Percentiles rank a stretch among this genome's conserved stretches.
These are phyloP conservation scores for Peziza echinospora DNA, from an alignment of 495 filamentous ascomycete species.

Conservation along the genomic window DNA sequence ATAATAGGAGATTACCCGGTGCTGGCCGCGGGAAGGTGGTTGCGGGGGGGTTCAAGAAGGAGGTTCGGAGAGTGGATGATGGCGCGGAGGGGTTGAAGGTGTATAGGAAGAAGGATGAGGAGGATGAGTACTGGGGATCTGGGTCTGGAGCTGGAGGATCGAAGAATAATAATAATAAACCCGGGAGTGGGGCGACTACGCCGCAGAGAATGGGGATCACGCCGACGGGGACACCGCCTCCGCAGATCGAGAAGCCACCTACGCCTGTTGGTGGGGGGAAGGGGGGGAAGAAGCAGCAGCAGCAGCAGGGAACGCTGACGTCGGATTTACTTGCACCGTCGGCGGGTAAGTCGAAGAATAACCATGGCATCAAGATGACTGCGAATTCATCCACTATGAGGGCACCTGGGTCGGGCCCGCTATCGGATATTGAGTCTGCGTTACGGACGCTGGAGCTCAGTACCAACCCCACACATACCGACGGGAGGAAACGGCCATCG, in stretches of 20 bases:
- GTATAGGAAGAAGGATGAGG: slow-evolving; percentile 15
- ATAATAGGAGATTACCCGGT: no score
- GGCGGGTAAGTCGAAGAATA: slow-evolving; percentile 25
- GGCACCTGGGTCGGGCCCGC: slow-evolving; percentile 35
- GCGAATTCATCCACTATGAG: slow-evolving; percentile 61
- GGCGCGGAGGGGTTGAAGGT: slow-evolving; percentile 12
- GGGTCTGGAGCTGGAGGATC: not conserved
- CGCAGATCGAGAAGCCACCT: slow-evolving; percentile 7
- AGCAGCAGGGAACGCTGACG: slow-evolving; percentile 48
- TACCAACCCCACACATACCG: slow-evolving; percentile 52
- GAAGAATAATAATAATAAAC: not conserved
- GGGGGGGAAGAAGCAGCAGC: slow-evolving; percentile 38
- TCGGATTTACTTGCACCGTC: slow-evolving; percentile 37
- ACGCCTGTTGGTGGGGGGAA: slow-evolving; percentile 22
- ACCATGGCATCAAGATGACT: slow-evolving; percentile 40
- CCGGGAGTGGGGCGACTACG: not conserved
- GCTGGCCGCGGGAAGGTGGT: slow-evolving; percentile 5
- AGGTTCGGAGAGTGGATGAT: slow-evolving; percentile 11
- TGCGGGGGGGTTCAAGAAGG: slow-evolving; percentile 6
- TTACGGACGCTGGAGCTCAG: slow-evolving; percentile 77
- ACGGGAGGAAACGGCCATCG: slow-evolving; percentile 28
- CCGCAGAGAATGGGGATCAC: not conserved
- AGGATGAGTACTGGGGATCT: slow-evolving; percentile 1
- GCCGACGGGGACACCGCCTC: slow-evolving; percentile 12
- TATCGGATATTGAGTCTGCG: slow-evolving; percentile 71